Percentiles rank a stretch among this genome's conserved stretches.
Evolutionary conservation across 2,329 filamentous ascomycete genomes (phyloP).

Genomic region (Blastomyces silverae): DNA sequence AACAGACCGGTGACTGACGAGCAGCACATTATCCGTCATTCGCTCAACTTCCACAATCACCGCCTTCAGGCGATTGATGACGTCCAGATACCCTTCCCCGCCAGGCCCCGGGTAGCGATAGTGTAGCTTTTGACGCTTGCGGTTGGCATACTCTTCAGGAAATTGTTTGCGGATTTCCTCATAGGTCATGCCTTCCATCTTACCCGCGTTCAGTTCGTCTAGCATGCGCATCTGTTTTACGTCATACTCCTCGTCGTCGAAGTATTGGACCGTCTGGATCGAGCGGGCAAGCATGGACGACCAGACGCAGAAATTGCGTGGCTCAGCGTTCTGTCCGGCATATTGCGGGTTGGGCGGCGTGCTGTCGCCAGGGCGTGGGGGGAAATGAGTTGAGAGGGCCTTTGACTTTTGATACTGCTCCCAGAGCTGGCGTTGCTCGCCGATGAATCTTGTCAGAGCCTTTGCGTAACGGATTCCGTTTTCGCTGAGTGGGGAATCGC

Average conservation of each 20-base stretch:
- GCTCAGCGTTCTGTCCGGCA: conserved; percentile 45
- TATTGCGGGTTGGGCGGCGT: conserved; percentile 91
- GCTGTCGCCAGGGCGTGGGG: conserved; percentile 82
- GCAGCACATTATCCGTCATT: conserved; percentile 89
- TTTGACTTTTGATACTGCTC: conserved; percentile 73
- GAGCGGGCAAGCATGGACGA: conserved; percentile 92
- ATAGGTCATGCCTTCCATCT: conserved; percentile 93
- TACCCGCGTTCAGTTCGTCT: conserved; percentile 88
- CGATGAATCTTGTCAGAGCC: conserved; percentile 77
- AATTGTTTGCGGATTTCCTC: conserved; percentile 74
- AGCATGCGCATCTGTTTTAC: conserved; percentile 98
- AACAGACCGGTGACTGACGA: conserved; percentile 87
- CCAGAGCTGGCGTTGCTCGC: conserved; percentile 72
- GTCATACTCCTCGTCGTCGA: conserved; percentile 93
- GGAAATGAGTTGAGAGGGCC: conserved; percentile 69
- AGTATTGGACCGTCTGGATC: conserved; percentile 79
- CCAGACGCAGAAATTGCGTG: conserved; percentile 94
- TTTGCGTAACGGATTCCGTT: conserved; percentile 73
- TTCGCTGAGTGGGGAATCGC: conserved; percentile 75
- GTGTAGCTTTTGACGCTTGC: conserved; percentile 78
- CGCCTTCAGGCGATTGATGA: conserved; percentile 88
- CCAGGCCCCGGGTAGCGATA: conserved; percentile 96
- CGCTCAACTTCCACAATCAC: conserved; percentile 97
- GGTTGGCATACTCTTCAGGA: conserved; percentile 72
- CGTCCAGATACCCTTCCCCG: conserved; percentile 91